Percentiles rank a stretch among this genome's conserved stretches.
phyloP scores from a whole-genome alignment of 2,329 filamentous ascomycete genomes.

The Berkeleyomyces rouxiae region DNA sequence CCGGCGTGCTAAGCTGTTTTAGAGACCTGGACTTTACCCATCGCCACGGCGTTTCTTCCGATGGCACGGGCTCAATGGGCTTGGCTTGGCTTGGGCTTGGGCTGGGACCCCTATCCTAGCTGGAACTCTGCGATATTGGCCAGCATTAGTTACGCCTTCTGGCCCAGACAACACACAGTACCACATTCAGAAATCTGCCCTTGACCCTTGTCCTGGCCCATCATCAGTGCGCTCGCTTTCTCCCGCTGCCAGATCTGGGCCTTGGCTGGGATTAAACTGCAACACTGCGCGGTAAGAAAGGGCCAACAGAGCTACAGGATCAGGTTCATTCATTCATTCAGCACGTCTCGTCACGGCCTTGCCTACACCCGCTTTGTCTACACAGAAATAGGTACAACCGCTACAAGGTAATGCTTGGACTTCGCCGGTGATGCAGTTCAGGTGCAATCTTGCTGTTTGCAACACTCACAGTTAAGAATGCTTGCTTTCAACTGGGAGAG shows the following conservation, averaged over 20 bases:
- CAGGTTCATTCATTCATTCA: neutral
- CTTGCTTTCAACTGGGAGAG: neutral
- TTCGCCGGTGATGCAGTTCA: too few relatives aligned
- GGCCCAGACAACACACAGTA: neutral
- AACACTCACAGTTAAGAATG: too few relatives aligned
- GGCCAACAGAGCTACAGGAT: neutral
- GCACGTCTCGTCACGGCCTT: neutral
- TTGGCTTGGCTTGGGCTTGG: too few relatives aligned
- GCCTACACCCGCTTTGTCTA: neutral
- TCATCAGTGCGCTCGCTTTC: constrained; percentile 7
- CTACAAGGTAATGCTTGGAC: too few relatives aligned
- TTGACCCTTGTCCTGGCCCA: neutral
- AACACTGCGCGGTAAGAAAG: constrained; percentile 1
- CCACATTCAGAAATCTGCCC: neutral
- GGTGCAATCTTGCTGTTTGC: too few relatives aligned
- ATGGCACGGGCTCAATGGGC: too few relatives aligned
- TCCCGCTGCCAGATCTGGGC: constrained; percentile 2
- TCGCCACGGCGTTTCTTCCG: too few relatives aligned
- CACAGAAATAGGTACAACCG: neutral
- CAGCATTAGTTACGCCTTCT: neutral
- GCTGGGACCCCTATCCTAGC: too few relatives aligned
- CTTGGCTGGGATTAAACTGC: constrained; percentile 2
- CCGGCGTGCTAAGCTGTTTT: too few relatives aligned
- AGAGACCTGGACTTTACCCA: too few relatives aligned
- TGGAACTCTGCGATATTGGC: neutral